Base-by-base conservation (phyloP, 2,329 filamentous ascomycete species). In the Xylariaceae sp. region DNA sequence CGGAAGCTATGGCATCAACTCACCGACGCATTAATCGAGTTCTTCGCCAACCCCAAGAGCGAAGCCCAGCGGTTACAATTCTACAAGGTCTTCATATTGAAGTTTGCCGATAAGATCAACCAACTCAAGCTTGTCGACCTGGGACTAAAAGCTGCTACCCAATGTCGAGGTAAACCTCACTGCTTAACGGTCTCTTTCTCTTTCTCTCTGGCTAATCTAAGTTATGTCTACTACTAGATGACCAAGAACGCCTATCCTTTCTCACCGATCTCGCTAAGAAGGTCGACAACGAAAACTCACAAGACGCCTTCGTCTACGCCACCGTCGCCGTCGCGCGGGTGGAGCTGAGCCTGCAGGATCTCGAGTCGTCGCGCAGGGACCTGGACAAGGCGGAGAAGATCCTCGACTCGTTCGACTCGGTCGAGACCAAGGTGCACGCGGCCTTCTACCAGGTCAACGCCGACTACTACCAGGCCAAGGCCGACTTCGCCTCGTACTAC, bases 1-100 rank as follows among this genome's bases (percentile, higher is more conserved):
- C 88, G 93, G 70, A 97, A 97, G 79, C 84, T 99, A 77, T 99
- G 95, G 95, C 95, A 99, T 80, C 93, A 99, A 78, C 89, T 99
- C 65, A 99, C 95, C 37, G 89, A 96, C 71, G 82, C 88, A 50
- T 84, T 99, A 54, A 81, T 96, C 67, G 84, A 90, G 65, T 97
- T 93, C 83, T 99, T 97, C 80, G 87, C 88, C 70, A 79, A 90
- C 67, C 83, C 89, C 44, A 85, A 88, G 71, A 98, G 93, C 76
- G 89, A 87, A 54, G 81, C 86, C 56, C 91, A 96, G 78, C 89
- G 93, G 71, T 84, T 99, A 78, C 81, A 87, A 57, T 89, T 99
- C 75, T 99, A 95, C 82, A 91, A 95, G 78, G 87, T 87, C 68
- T 99, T 99, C 80, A 89, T 99, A 75, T 85, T 93, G 74, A 95